Evolutionary conservation across 148 eudicot genomes (phyloP).

Genomic region (Diospyros kaki): DNA sequence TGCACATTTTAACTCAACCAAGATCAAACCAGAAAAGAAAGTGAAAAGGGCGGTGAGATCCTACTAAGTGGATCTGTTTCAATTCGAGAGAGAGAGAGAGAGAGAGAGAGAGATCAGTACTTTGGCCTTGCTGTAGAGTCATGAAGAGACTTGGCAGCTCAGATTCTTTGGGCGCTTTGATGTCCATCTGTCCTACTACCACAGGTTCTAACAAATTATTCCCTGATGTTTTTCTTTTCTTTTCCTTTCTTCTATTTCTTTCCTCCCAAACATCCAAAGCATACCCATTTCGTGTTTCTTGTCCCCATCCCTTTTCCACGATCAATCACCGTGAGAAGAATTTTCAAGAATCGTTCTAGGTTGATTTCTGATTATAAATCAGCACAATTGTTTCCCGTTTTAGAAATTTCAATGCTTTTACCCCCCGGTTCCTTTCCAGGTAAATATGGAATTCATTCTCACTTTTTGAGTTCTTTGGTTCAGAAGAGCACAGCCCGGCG

Average conservation of each 20-base stretch:
- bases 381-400: neutral
- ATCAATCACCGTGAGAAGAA: neutral
- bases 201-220: slow-evolving; percentile 39
- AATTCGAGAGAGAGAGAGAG: too few relatives aligned
- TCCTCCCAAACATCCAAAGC: neutral
- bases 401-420: neutral
- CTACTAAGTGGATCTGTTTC: neutral
- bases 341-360: too few relatives aligned
- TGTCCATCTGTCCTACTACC: slow-evolving; percentile 59
- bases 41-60: neutral
- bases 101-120: neutral
- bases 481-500: slow-evolving; percentile 58
- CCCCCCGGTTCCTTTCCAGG: neutral
- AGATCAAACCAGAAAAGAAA: neutral
- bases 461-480: slow-evolving; percentile 10
- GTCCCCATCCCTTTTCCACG: slow-evolving; percentile 13
- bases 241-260: too few relatives aligned
- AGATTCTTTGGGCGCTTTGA: slow-evolving; percentile 69
- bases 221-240: neutral
- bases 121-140: neutral
- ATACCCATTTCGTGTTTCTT: slow-evolving; percentile 16
- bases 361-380: neutral
- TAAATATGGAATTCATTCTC: neutral
- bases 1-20: neutral
- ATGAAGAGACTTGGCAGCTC: slow-evolving; percentile 85